phyloP scores from a whole-genome alignment of 2,329 filamentous ascomycete genomes.

The Colletotrichum lini region DNA sequence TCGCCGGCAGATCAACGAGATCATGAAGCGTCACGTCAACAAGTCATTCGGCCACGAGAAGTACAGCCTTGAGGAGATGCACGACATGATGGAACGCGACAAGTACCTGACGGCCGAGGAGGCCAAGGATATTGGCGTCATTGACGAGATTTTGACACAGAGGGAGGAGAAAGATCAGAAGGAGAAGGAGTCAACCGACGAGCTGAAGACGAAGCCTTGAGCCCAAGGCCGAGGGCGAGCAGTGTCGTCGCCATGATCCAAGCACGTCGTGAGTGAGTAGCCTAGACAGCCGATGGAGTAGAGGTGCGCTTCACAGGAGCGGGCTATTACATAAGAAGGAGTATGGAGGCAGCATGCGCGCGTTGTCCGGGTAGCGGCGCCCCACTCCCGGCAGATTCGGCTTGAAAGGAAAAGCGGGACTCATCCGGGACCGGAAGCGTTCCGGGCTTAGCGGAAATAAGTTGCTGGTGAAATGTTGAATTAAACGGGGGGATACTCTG shows the following conservation, averaged over 20 bases:
- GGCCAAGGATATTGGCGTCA: constrained; percentile 89
- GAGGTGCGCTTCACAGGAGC: background rate
- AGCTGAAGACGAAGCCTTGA: constrained; percentile 41
- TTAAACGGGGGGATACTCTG: background rate
- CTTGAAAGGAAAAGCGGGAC: constrained; percentile 21
- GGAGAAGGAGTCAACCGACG: constrained; percentile 40
- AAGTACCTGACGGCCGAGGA: constrained; percentile 93
- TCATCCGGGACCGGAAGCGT: constrained; percentile 37
- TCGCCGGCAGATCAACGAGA: constrained; percentile 87
- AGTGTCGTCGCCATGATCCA: background rate
- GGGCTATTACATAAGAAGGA: background rate
- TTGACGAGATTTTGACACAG: constrained; percentile 88
- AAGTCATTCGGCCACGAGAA: constrained; percentile 81
- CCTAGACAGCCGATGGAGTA: background rate
- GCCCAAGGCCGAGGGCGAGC: background rate
- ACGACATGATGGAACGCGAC: constrained; percentile 96
- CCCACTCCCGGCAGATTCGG: constrained; percentile 30
- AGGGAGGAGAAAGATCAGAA: constrained; percentile 59
- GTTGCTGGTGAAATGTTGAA: background rate
- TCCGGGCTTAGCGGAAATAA: constrained; percentile 31
- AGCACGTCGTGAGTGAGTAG: background rate
- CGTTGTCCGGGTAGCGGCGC: constrained; percentile 36
- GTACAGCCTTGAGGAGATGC: constrained; percentile 85
- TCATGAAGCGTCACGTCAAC: constrained; percentile 90
- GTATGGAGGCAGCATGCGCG: constrained; percentile 10